Base-by-base conservation (phyloP, 2,329 filamentous ascomycete species). In the Penicillium sp. region DNA sequence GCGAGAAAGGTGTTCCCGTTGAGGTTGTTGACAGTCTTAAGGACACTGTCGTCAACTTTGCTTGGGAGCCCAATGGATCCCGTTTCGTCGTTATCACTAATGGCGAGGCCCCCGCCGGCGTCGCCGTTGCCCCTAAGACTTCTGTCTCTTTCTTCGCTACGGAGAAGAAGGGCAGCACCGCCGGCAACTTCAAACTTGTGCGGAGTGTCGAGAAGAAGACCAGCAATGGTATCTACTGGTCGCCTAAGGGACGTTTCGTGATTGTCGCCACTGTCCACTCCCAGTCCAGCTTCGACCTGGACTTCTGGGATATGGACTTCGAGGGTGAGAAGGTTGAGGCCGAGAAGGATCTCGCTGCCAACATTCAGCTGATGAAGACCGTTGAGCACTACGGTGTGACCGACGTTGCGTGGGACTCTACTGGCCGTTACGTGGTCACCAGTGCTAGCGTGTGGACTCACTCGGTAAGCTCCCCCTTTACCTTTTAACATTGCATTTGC, bases 211-310 rank as follows among this genome's bases (percentile, higher is more conserved):
- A 99, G 67, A 97, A 97, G 86, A 97, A 97, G 86, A 97, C 95
- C 78, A 96, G 89, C 84, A 99, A 99, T 70, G 92, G 90, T 60
- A 99, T 99, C 69, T 97, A 97, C 85, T 99, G 94, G 94, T 96
- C 91, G 17, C 94, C 94, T 20, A 90, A 88, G 73, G 94, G 94
- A 47, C 88, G 94, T 42, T 99, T 99, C 68, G 93, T 97, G 30
- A 87, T 97, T 40, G 86, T 99, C 49, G 94, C 91, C 47, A 95
- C 94, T 9, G 90, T 99, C 46, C 86, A 90, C 75, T 97, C 92
- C 67, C 87, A 91, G 70, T 90, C 96, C 75, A 93, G 87, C 76
- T 96, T 91, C 59, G 94, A 99, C 59, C 85, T 99, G 54, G 94
- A 99, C 71, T 99, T 99, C 79, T 97, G 87, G 80, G 94, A 99